phyloP scores from a whole-genome alignment of 2,329 filamentous ascomycete species.

The Eutypella sp. region DNA sequence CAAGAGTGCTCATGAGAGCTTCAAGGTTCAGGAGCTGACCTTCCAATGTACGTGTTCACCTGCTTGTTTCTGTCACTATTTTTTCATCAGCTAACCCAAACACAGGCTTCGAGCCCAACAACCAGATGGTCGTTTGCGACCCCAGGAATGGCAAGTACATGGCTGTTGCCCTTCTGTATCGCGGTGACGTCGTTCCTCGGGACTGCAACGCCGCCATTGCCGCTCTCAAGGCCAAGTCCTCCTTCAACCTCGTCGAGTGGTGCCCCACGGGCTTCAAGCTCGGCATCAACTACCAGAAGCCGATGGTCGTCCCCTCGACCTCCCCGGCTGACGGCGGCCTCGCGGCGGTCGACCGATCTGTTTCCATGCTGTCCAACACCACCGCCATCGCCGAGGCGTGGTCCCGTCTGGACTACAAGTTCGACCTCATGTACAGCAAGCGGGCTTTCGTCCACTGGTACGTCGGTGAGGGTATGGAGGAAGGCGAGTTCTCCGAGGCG shows the following conservation, averaged over 20 bases:
- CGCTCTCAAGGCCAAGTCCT: conserved; percentile 64
- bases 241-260: conserved; percentile 72
- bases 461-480: conserved; percentile 88
- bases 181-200: conserved; percentile 65
- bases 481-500: conserved; percentile 84
- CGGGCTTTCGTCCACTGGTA: conserved; percentile 75
- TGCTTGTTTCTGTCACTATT: not conserved
- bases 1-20: conserved; percentile 81
- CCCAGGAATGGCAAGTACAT: conserved; percentile 73
- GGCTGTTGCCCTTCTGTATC: conserved; percentile 68
- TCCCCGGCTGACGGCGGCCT: conserved; percentile 53
- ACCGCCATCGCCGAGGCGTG: conserved; percentile 70
- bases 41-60: conserved; percentile 59
- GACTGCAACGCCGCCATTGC: conserved; percentile 65
- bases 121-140: conserved; percentile 74
- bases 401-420: conserved; percentile 69
- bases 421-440: conserved; percentile 76
- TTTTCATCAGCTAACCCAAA: conserved; percentile 8
- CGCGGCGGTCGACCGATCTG: conserved; percentile 57
- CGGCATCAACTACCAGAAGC: conserved; percentile 71
- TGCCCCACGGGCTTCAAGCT: conserved; percentile 73
- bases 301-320: conserved; percentile 50
- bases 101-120: conserved; percentile 69
- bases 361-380: conserved; percentile 71
- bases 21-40: conserved; percentile 75